Evolutionary conservation across 192 early-diverging fungal species (phyloP).

Genomic region (Coemansia sp.): DNA sequence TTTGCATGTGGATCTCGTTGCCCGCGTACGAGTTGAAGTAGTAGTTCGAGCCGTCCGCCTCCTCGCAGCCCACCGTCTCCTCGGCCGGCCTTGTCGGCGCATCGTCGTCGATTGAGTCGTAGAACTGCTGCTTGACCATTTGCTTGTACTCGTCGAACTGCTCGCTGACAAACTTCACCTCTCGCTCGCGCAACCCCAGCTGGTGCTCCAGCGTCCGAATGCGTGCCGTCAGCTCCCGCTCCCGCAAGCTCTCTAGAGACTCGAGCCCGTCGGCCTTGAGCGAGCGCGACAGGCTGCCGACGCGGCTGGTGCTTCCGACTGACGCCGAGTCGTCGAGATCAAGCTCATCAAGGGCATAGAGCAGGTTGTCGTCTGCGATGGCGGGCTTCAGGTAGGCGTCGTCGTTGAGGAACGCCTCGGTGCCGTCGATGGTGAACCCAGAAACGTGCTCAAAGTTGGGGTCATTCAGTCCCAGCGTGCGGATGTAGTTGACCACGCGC

Average conservation of each 20-base stretch:
- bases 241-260: conserved; percentile 53
- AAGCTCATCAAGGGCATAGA: conserved; percentile 75
- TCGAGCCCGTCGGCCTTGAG: conserved; percentile 6
- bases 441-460: conserved; percentile 29
- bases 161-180: conserved; percentile 53
- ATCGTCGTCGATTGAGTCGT: conserved; percentile 54
- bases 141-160: conserved; percentile 73
- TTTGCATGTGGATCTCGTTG: conserved; percentile 81
- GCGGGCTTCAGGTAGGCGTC: conserved; percentile 69
- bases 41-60: conserved; percentile 52
- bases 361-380: conserved; percentile 67
- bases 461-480: conserved; percentile 31
- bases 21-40: conserved; percentile 56
- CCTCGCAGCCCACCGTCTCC: not conserved
- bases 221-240: conserved; percentile 60
- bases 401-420: conserved; percentile 64
- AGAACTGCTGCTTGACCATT: conserved; percentile 73
- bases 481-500: conserved; percentile 58
- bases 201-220: conserved; percentile 62
- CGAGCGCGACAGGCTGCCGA: conserved; percentile 11
- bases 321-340: conserved; percentile 60
- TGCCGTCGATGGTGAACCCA: conserved; percentile 52
- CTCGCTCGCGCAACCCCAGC: conserved; percentile 57
- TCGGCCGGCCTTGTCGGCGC: not conserved
- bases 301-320: conserved; percentile 11